phyloP scores from a whole-genome alignment of 2,329 filamentous ascomycete genomes.

The Xylariaceae sp. region DNA sequence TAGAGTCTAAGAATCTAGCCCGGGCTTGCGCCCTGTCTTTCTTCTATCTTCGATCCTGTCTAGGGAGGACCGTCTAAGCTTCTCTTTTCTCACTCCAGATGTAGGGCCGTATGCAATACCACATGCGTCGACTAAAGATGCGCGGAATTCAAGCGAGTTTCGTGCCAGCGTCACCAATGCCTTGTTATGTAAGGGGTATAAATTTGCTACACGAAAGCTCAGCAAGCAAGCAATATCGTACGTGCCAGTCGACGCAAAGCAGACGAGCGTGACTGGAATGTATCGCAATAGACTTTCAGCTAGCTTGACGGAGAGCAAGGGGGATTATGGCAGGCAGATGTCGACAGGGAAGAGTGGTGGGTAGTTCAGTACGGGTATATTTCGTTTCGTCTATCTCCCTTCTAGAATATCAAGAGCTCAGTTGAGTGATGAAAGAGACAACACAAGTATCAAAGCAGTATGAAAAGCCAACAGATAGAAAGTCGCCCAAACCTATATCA shows the following conservation, averaged over 20 bases:
- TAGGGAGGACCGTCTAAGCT: neutral
- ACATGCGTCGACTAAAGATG: neutral
- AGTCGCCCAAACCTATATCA: conserved; percentile 1
- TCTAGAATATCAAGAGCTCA: neutral
- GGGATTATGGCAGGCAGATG: neutral
- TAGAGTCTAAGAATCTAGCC: conserved; percentile 9
- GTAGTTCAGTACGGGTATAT: no score
- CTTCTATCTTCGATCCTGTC: neutral
- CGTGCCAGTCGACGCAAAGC: no score
- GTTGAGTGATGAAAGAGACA: conserved; percentile 9
- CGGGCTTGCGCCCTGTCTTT: conserved; percentile 33
- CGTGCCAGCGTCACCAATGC: conserved; percentile 19
- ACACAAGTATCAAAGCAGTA: conserved; percentile 4
- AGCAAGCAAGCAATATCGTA: no score
- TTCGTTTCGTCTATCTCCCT: no score
- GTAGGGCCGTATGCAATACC: neutral
- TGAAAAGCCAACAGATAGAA: no score
- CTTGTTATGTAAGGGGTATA: neutral
- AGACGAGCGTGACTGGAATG: conserved; percentile 7
- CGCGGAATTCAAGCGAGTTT: neutral
- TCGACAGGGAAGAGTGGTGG: no score
- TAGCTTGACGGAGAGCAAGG: neutral
- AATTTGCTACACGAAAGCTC: neutral
- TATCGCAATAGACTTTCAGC: neutral
- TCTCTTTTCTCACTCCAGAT: conserved; percentile 1